Evolutionary conservation across 148 eudicot genomes (phyloP).

Genomic region (Rhododendron mucronatum): DNA sequence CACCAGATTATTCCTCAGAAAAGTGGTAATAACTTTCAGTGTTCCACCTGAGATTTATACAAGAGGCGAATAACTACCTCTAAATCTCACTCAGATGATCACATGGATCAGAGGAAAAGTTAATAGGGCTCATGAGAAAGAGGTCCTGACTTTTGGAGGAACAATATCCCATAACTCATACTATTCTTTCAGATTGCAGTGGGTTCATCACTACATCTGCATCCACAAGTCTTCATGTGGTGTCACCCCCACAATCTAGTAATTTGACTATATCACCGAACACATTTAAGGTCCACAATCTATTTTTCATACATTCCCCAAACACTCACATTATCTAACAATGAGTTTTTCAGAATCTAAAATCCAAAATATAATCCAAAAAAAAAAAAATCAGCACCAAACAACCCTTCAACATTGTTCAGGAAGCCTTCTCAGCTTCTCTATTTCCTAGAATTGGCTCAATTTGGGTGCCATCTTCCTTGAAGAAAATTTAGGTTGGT

Average conservation of each 20-base stretch:
- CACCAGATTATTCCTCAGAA: background rate
- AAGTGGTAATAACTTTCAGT: background rate
- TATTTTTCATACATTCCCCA: too few species aligned
- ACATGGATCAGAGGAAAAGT: background rate
- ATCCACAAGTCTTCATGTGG: background rate
- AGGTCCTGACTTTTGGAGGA: background rate
- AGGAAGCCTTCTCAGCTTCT: too few species aligned
- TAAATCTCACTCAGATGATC: background rate
- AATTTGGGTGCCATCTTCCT: background rate
- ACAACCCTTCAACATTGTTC: too few species aligned
- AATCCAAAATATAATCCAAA: too few species aligned
- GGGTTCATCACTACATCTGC: background rate
- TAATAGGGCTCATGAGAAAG: background rate
- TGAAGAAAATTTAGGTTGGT: background rate
- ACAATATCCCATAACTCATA: background rate
- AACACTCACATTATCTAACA: too few species aligned
- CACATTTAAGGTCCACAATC: background rate
- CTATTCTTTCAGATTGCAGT: background rate
- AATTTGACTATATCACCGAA: background rate
- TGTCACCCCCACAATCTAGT: background rate
- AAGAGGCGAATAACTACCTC: background rate
- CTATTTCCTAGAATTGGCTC: background rate
- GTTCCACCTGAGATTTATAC: background rate
- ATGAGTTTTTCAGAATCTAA: too few species aligned
- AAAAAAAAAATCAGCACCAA: too few species aligned